phyloP scores from a whole-genome alignment of 345 rosid species.

The Gossypium thurberi region DNA sequence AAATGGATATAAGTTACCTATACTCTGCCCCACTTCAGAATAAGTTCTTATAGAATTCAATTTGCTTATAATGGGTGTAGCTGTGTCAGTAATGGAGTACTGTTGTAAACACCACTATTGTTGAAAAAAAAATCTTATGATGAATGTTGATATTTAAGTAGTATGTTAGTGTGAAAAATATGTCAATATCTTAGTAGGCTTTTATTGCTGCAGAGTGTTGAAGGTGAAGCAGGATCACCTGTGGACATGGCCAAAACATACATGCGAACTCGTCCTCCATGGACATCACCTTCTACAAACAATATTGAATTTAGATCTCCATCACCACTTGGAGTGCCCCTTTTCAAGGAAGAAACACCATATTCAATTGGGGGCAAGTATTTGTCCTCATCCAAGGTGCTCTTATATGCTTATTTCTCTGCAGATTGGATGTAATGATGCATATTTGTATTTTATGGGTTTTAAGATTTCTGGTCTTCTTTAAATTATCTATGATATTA shows the following conservation, averaged over 20 bases:
- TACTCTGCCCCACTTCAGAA: neutral
- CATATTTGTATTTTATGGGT: neutral
- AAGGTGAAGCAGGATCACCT: slow-evolving; percentile 67
- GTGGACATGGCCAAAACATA: slow-evolving; percentile 6
- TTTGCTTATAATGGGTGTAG: neutral
- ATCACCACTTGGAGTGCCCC: slow-evolving; percentile 34
- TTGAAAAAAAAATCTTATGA: neutral
- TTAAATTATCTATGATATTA: neutral
- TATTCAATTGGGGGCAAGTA: slow-evolving; percentile 36
- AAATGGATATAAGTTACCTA: neutral
- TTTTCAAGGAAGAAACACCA: slow-evolving; percentile 48
- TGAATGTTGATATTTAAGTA: neutral
- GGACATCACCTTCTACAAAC: slow-evolving; percentile 46
- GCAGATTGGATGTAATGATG: neutral
- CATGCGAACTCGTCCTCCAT: slow-evolving; percentile 4
- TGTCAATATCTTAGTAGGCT: neutral
- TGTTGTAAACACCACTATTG: neutral
- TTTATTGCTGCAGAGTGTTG: slow-evolving; percentile 35
- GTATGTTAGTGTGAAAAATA: neutral
- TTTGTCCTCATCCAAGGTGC: slow-evolving; percentile 50
- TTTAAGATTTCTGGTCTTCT: neutral
- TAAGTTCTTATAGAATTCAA: neutral
- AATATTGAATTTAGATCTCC: slow-evolving; percentile 35
- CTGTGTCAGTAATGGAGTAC: neutral
- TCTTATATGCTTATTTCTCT: neutral